phyloP scores from a whole-genome alignment of 2,329 filamentous ascomycete genomes.

The Pseudogymnoascus destructans region DNA sequence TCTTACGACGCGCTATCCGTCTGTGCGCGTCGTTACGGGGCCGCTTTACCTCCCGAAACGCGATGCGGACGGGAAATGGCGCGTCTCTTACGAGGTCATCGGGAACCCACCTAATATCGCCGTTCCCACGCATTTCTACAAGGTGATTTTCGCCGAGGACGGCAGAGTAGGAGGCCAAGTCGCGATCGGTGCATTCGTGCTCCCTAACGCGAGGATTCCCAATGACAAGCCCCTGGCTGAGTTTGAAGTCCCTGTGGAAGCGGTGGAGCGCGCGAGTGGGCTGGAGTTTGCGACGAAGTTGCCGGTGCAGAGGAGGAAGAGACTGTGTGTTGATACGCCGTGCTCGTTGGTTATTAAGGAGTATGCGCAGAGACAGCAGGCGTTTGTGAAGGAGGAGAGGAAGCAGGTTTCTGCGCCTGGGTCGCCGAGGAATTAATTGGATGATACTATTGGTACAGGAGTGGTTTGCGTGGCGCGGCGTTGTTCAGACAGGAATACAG shows the following conservation, averaged over 20 bases:
- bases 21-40: constrained; percentile 82
- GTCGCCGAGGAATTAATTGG: background rate
- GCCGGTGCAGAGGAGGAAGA: constrained; percentile 57
- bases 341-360: constrained; percentile 78
- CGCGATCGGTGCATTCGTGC: constrained; percentile 82
- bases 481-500: background rate
- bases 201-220: constrained; percentile 80
- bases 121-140: constrained; percentile 98
- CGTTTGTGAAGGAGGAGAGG: constrained; percentile 29
- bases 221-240: constrained; percentile 79
- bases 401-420: constrained; percentile 13
- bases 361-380: constrained; percentile 50
- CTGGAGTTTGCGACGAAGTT: constrained; percentile 81
- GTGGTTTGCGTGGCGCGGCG: background rate
- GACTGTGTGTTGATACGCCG: constrained; percentile 72
- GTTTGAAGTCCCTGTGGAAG: constrained; percentile 91
- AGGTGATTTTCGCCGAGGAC: constrained; percentile 94
- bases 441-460: constrained; percentile 9
- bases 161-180: constrained; percentile 58
- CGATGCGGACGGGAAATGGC: constrained; percentile 85
- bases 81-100: constrained; percentile 90
- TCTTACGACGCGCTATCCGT: constrained; percentile 68
- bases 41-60: constrained; percentile 83
- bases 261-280: constrained; percentile 80
- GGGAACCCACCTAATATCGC: constrained; percentile 86